Conservation (phyloP, 2,329 filamentous ascomycete genomes). For the Cytospora paraplurivora region DNA sequence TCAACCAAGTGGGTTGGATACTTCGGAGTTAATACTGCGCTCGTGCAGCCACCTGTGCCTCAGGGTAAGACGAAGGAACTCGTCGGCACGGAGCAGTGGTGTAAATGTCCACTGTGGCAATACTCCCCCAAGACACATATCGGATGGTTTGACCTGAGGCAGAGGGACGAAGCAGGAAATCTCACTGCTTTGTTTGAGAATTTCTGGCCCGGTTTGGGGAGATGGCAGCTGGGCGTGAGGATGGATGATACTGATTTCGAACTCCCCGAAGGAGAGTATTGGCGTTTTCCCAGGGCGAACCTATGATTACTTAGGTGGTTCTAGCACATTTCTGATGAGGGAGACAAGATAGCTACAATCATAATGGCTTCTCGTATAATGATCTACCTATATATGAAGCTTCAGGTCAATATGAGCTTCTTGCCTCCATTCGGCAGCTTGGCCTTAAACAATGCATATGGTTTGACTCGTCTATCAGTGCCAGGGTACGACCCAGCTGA, state of each 20-base stretch:
- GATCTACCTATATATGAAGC: background rate
- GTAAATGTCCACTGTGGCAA: constrained; percentile 39
- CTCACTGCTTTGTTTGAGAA: constrained; percentile 31
- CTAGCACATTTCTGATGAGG: background rate
- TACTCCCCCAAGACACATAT: constrained; percentile 39
- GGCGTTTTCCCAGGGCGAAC: constrained; percentile 17
- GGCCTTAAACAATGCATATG: constrained; percentile 34
- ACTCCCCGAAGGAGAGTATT: constrained; percentile 33
- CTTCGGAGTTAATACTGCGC: constrained; percentile 45
- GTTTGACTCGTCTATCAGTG: constrained; percentile 30
- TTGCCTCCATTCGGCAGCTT: constrained; percentile 33
- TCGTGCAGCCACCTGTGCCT: constrained; percentile 55
- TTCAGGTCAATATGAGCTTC: constrained; percentile 30
- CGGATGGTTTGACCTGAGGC: constrained; percentile 51
- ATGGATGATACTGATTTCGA: constrained; percentile 34
- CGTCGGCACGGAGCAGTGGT: constrained; percentile 51
- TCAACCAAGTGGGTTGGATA: constrained; percentile 42
- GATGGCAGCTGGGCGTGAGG: constrained; percentile 37
- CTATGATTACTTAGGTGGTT: background rate
- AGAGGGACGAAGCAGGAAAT: constrained; percentile 38
- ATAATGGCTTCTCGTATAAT: background rate
- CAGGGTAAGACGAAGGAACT: constrained; percentile 45
- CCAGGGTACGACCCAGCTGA: constrained; percentile 25
- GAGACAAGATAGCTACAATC: too few relatives aligned
- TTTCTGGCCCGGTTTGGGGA: constrained; percentile 38